Conservation (phyloP, 176 grass and related monocot genomes). For the Oryza glumipatula region DNA sequence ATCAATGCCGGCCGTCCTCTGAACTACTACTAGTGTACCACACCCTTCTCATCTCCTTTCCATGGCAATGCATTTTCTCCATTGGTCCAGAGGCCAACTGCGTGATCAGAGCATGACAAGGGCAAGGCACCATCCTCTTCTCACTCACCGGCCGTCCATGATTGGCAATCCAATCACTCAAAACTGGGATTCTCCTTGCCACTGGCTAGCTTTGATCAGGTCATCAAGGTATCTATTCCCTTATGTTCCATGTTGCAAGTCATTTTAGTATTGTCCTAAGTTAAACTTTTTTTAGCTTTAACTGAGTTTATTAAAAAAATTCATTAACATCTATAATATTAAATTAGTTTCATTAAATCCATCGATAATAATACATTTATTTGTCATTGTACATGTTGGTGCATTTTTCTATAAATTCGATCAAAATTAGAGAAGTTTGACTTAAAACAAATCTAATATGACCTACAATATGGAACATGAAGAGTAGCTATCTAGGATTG, state of each 20-base stretch:
- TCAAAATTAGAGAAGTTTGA: no score
- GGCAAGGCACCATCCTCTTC: constrained; percentile 21
- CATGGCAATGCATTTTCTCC: neutral
- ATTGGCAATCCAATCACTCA: constrained; percentile 7
- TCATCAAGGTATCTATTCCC: neutral
- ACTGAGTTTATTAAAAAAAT: no score
- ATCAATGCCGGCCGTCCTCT: constrained; percentile 14
- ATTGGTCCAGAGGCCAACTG: neutral
- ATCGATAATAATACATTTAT: no score
- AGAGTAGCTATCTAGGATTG: neutral
- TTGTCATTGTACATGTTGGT: no score
- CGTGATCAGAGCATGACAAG: constrained; percentile 30
- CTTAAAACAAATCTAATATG: no score
- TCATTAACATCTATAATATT: no score
- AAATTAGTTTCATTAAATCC: no score
- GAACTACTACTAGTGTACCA: neutral
- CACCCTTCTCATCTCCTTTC: neutral
- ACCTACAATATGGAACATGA: no score
- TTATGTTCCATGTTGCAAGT: no score
- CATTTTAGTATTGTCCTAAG: no score
- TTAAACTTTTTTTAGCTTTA: no score
- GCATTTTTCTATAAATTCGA: no score
- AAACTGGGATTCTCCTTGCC: neutral
- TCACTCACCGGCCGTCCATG: neutral
- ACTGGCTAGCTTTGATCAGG: neutral